Evolutionary conservation across 805 yeast species (phyloP).

Genomic region (Tetrapisispora pingtungensis): DNA sequence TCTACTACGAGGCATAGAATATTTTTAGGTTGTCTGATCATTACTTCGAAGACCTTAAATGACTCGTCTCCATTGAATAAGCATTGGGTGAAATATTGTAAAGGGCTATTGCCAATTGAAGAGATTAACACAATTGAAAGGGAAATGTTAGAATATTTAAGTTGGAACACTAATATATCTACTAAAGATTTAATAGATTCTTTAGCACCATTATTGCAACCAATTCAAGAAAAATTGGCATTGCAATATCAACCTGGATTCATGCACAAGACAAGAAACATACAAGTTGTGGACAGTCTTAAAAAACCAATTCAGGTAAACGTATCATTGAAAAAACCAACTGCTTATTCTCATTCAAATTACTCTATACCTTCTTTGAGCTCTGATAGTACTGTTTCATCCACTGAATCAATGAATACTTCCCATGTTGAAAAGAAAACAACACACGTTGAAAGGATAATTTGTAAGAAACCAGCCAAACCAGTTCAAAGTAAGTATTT

Average conservation of each 20-base stretch:
- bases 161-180: slow-evolving; percentile 73
- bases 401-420: slow-evolving; percentile 14
- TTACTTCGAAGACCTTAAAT: slow-evolving; percentile 87
- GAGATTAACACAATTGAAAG: slow-evolving; percentile 90
- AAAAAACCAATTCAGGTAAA: not conserved
- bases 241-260: slow-evolving; percentile 15
- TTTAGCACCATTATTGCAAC: slow-evolving; percentile 63
- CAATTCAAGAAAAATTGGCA: slow-evolving; percentile 43
- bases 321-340: not conserved
- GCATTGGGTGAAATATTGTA: slow-evolving; percentile 92
- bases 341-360: slow-evolving; percentile 26
- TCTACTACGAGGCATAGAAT: slow-evolving; percentile 89
- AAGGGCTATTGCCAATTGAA: slow-evolving; percentile 62
- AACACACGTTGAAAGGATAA: not conserved
- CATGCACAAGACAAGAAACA: not conserved
- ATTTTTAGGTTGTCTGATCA: slow-evolving; percentile 75
- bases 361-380: slow-evolving; percentile 34
- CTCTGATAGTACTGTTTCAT: slow-evolving; percentile 31
- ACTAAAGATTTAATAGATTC: slow-evolving; percentile 61
- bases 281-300: not conserved
- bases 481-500: not conserved
- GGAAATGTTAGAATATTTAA: slow-evolving; percentile 69
- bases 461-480: not conserved
- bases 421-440: not conserved
- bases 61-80: slow-evolving; percentile 92